These are phyloP conservation scores for Ophiobolus disseminans DNA, from an alignment of 2,329 filamentous ascomycete genomes.

Conservation along the genomic window DNA sequence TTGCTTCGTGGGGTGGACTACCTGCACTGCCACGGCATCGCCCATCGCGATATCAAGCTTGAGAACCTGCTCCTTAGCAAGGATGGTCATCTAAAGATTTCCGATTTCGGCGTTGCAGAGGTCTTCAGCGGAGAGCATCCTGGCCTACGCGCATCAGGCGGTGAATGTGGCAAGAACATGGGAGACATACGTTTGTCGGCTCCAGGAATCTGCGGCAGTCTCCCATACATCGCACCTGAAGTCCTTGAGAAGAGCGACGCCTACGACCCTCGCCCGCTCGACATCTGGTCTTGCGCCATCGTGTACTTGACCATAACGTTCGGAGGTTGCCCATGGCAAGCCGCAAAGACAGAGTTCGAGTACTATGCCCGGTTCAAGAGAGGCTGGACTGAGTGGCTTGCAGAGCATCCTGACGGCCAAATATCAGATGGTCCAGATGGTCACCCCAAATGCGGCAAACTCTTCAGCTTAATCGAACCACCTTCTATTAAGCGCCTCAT, in stretches of 20 bases:
- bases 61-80: slow-evolving; percentile 83
- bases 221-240: slow-evolving; percentile 88
- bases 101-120: slow-evolving; percentile 89
- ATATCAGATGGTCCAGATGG: slow-evolving; percentile 62
- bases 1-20: slow-evolving; percentile 82
- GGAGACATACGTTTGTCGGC: slow-evolving; percentile 72
- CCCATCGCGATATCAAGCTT: slow-evolving; percentile 88
- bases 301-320: slow-evolving; percentile 81
- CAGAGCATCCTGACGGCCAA: slow-evolving; percentile 59
- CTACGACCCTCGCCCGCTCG: slow-evolving; percentile 79
- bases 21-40: slow-evolving; percentile 82
- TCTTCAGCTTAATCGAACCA: slow-evolving; percentile 73
- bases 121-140: slow-evolving; percentile 85
- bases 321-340: slow-evolving; percentile 75
- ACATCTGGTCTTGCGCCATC: slow-evolving; percentile 86
- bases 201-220: slow-evolving; percentile 83
- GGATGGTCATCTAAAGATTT: slow-evolving; percentile 85
- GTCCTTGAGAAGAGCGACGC: slow-evolving; percentile 71
- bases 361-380: slow-evolving; percentile 69
- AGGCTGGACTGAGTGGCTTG: slow-evolving; percentile 74
- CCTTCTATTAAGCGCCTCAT: slow-evolving; percentile 71
- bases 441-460: slow-evolving; percentile 69
- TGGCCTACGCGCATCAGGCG: slow-evolving; percentile 73
- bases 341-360: slow-evolving; percentile 63
- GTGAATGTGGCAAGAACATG: slow-evolving; percentile 77